phyloP scores from a whole-genome alignment of 192 early-diverging fungal genomes.

The Oehlia diaphana region DNA sequence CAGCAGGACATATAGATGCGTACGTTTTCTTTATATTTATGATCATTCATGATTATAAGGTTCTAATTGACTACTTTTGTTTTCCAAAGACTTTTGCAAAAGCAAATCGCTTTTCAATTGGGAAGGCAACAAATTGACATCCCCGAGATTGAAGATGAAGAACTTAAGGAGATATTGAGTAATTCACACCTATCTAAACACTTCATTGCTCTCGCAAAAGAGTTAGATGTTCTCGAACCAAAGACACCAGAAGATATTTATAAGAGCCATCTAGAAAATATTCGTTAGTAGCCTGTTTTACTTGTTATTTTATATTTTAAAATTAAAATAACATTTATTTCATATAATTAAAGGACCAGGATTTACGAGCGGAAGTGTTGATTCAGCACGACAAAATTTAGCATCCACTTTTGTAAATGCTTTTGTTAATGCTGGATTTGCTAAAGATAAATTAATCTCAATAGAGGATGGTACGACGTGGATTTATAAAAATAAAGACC shows the following conservation, averaged over 20 bases:
- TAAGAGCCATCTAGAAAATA: conserved; percentile 94
- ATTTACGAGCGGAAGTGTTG: conserved; percentile 65
- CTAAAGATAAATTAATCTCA: conserved; percentile 89
- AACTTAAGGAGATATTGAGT: conserved; percentile 85
- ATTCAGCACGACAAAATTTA: conserved; percentile 94
- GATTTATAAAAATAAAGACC: conserved; percentile 99
- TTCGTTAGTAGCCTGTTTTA: conserved; percentile 49
- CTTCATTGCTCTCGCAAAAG: conserved; percentile 86
- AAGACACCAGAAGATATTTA: conserved; percentile 98
- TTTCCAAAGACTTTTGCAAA: conserved; percentile 68
- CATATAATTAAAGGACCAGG: conserved; percentile 53
- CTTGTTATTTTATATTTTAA: not conserved
- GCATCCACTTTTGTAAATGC: conserved; percentile 99
- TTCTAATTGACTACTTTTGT: not conserved
- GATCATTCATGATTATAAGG: not conserved
- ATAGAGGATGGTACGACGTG: conserved; percentile 76
- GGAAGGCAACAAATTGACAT: conserved; percentile 81
- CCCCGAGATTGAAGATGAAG: conserved; percentile 79
- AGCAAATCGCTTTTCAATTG: conserved; percentile 93
- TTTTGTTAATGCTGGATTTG: conserved; percentile 97
- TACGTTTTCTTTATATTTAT: conserved; percentile 39
- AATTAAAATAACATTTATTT: not conserved
- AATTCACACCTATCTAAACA: conserved; percentile 85
- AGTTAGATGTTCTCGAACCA: conserved; percentile 92
- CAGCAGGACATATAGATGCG: conserved; percentile 65